Conservation (phyloP, 306 rosid species). For the Prunus mume region DNA sequence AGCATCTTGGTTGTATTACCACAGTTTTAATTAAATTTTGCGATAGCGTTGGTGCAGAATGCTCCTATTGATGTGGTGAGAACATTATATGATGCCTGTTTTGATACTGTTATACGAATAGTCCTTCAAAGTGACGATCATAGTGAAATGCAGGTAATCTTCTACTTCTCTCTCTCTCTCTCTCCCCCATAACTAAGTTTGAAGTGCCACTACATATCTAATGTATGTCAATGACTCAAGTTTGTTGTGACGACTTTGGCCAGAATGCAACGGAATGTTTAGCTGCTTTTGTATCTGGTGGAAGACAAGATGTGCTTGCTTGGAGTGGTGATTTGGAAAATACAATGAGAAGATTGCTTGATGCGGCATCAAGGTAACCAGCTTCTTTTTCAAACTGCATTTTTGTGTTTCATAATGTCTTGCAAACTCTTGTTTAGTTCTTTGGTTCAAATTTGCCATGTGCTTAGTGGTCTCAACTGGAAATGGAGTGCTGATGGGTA, state of each 20-base stretch:
- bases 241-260: slow-evolving; percentile 24
- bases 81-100: slow-evolving; percentile 75
- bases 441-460: neutral
- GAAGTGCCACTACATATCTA: neutral
- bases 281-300: slow-evolving; percentile 75
- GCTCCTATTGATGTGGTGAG: slow-evolving; percentile 72
- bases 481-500: neutral
- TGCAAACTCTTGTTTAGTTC: neutral
- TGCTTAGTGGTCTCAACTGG: neutral
- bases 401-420: neutral
- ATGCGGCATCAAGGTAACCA: slow-evolving; percentile 77
- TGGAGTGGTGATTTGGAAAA: slow-evolving; percentile 81
- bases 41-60: slow-evolving; percentile 63
- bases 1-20: slow-evolving; percentile 14
- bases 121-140: slow-evolving; percentile 82
- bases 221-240: slow-evolving; percentile 17
- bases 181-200: neutral
- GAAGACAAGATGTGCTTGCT: slow-evolving; percentile 66
- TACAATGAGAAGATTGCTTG: slow-evolving; percentile 75
- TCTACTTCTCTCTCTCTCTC: neutral
- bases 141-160: slow-evolving; percentile 87
- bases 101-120: slow-evolving; percentile 55
- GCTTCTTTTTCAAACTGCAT: neutral
- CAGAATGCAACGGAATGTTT: slow-evolving; percentile 96
- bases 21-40: slow-evolving; percentile 35